Evolutionary conservation across 176 grass and related monocot species (phyloP), one percentile per base, ranked within the genome.

Genomic region (Oryza australiensis): DNA sequence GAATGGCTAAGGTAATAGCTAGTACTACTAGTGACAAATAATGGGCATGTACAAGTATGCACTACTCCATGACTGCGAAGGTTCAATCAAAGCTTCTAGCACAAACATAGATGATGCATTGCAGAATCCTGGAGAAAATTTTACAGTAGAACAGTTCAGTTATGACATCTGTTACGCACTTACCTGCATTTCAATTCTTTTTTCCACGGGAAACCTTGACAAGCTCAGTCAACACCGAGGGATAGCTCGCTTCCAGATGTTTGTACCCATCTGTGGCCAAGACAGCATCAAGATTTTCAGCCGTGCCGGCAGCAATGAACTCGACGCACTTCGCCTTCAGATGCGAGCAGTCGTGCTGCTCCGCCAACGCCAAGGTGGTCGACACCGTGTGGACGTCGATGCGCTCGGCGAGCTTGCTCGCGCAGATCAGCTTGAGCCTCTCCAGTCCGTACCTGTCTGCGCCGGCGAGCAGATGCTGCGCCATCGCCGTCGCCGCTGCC

Each of bases 401-500:
- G 73, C 80, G 46, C 38, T 51, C 14, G 32, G 28, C 48, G 14
- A 91, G 69, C 82, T 78, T 82, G 7, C 46, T 42, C 49, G 66
- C 73, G 42, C 85, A 87, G 5, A 91, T 82, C 26, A 82, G 22
- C 74, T 86, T 92, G 23, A 92, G 83, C 53, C 59, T 85, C 12
- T 91, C 78, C 12, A 91, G 35, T 0, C 53, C 73, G 24, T 91
- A 91, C 20, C 86, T 55, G 83, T 91, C 89, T 7, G 82, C 89
- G 22, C 53, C 89, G 6, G 79, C 81, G 46, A 88, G 81, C 26
- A 91, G 33, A 60, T 76, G 74, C 20, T 76, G 74, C 5, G 55
- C 53, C n/a, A 41, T 26, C 13, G n/a, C 16, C 3, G 22, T 9
- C 55, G 6, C 9, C 12, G 18, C 7, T 6, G 12, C 9, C 34